phyloP scores from a whole-genome alignment of 768 basidiomycete species.

The Tremella fuciformis region DNA sequence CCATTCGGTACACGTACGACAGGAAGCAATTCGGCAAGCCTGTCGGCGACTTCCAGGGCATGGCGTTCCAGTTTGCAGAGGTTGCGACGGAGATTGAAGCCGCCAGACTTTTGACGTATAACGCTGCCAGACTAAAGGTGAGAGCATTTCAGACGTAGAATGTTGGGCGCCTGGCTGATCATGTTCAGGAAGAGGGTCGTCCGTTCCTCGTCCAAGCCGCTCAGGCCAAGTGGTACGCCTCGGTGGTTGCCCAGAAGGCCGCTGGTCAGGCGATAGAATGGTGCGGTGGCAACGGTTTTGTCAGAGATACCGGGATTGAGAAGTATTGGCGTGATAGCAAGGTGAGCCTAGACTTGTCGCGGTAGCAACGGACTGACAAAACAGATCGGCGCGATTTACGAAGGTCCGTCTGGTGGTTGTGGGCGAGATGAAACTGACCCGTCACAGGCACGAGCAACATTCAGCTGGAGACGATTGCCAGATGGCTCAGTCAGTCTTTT shows the following conservation, averaged over 20 bases:
- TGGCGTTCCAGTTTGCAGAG: conserved; percentile 90
- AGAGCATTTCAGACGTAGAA: conserved; percentile 2
- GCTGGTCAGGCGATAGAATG: conserved; percentile 90
- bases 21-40: conserved; percentile 92
- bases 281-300: conserved; percentile 64
- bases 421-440: background rate
- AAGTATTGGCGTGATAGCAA: conserved; percentile 80
- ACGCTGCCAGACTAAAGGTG: conserved; percentile 73
- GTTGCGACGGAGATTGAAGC: conserved; percentile 85
- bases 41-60: conserved; percentile 81
- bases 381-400: conserved; percentile 53
- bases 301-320: conserved; percentile 85
- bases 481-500: conserved; percentile 61
- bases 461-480: conserved; percentile 92
- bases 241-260: conserved; percentile 82
- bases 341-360: conserved; percentile 49
- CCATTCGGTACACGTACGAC: conserved; percentile 91
- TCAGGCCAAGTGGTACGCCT: conserved; percentile 77
- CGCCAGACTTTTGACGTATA: conserved; percentile 88
- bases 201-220: conserved; percentile 89
- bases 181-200: conserved; percentile 72
- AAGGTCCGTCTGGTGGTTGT: conserved; percentile 51
- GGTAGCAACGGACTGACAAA: background rate
- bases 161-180: background rate
- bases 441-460: conserved; percentile 78